A percentile compares a stretch with the other conserved stretches of the same genome.
Conservation (phyloP, 495 filamentous ascomycete species). For the Podospora australis region DNA sequence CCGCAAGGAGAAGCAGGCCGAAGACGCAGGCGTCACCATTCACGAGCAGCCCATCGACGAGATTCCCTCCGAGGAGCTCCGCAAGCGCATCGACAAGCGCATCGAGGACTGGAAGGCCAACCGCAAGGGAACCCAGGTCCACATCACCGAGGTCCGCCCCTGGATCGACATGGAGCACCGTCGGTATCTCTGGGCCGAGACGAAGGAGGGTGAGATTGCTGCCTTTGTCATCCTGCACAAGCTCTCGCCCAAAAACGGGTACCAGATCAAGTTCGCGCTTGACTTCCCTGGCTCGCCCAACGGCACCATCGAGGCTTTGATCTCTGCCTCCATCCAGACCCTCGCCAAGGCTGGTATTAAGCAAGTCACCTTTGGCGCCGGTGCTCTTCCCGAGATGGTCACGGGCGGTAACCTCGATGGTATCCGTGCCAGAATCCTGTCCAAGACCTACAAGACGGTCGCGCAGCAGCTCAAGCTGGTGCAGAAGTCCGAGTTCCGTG, state of each 20-base stretch:
- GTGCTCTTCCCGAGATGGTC: conserved; percentile 58
- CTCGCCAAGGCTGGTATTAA: conserved; percentile 56
- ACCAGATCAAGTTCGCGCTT: conserved; percentile 83
- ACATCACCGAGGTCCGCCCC: conserved; percentile 75
- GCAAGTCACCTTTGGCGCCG: conserved; percentile 72
- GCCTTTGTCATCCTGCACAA: conserved; percentile 69
- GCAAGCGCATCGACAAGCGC: conserved; percentile 58
- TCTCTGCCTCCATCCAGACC: conserved; percentile 67
- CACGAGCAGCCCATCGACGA: conserved; percentile 56
- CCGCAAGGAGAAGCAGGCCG: conserved; percentile 59
- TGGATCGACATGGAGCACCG: conserved; percentile 75
- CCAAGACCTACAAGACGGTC: conserved; percentile 68
- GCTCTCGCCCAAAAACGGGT: conserved; percentile 67
- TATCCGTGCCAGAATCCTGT: conserved; percentile 63
- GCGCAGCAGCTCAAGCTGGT: conserved; percentile 71
- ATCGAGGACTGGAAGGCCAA: conserved; percentile 70
- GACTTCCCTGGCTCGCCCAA: conserved; percentile 75
- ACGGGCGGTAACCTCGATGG: conserved; percentile 72
- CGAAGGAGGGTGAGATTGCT: conserved; percentile 58
- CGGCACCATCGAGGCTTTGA: conserved; percentile 73
- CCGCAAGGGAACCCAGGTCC: conserved; percentile 77
- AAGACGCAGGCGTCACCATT: conserved; percentile 71
- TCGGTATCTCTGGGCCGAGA: conserved; percentile 71
- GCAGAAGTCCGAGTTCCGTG: conserved; percentile 77
- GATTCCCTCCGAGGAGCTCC: conserved; percentile 54